Conservation (phyloP, 345 rosid genomes). For the Clausena lansium region DNA sequence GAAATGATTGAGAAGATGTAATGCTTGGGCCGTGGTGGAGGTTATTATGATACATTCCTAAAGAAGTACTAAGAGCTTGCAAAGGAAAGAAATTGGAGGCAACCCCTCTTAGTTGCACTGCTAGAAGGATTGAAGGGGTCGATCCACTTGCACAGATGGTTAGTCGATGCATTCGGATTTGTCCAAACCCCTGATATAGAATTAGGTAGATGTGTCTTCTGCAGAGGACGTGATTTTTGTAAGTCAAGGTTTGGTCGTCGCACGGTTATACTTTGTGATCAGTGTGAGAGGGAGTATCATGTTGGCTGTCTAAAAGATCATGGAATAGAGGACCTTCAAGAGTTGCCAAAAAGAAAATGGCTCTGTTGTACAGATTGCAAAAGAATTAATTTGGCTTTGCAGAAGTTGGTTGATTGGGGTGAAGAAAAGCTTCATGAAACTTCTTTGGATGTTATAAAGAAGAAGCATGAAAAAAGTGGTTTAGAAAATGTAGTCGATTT, state of each 20-base stretch:
- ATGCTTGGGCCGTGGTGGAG: too few relatives aligned
- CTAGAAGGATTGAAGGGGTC: slow-evolving; percentile 84
- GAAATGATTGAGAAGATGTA: too few relatives aligned
- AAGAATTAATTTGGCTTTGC: slow-evolving; percentile 51
- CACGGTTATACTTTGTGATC: slow-evolving; percentile 91
- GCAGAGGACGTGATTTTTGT: slow-evolving; percentile 78
- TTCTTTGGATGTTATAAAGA: slow-evolving; percentile 46
- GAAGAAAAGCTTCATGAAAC: slow-evolving; percentile 70
- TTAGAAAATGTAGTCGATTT: slow-evolving; percentile 30
- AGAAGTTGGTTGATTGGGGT: slow-evolving; percentile 52
- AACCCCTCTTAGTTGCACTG: too few relatives aligned
- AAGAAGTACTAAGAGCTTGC: too few relatives aligned
- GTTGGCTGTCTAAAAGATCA: slow-evolving; percentile 90
- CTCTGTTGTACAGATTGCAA: slow-evolving; percentile 66
- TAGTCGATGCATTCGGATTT: slow-evolving; percentile 81
- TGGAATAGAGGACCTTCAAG: slow-evolving; percentile 76
- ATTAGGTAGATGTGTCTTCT: slow-evolving; percentile 77
- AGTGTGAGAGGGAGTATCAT: slow-evolving; percentile 97
- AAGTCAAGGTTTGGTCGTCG: slow-evolving; percentile 70
- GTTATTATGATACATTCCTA: too few relatives aligned
- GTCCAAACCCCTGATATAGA: slow-evolving; percentile 59
- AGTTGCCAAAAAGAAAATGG: slow-evolving; percentile 86
- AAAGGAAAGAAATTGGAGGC: too few relatives aligned
- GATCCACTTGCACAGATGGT: slow-evolving; percentile 89
- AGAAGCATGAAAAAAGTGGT: slow-evolving; percentile 38